Evolutionary conservation across 2,329 filamentous ascomycete species (phyloP), one percentile per base, ranked within the genome.

Genomic region (Exophiala spinifera): DNA sequence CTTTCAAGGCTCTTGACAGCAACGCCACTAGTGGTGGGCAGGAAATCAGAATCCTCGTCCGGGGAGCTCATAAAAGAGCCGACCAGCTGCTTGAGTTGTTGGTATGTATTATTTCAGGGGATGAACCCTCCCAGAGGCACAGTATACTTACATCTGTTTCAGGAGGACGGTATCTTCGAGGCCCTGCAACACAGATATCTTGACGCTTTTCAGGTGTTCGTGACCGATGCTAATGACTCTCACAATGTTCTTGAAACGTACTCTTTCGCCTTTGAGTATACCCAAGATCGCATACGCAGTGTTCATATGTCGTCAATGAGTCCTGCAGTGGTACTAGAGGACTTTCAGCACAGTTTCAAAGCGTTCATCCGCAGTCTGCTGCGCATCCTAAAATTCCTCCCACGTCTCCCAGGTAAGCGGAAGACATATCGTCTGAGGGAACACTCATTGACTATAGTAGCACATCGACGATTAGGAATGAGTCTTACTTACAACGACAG

Each of bases 81-180:
- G 72, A 80, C 59, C 63, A 59, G 50, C 68, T 80, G 19, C 66
- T 80, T 3, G 69, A 77, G 57, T 72, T 76, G 64, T 68, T 80
- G 56, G 78, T 79, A 64, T 61, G 70, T 23, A 51, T 17, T 42
- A 36, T 34, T 11, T 6, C 10, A 15, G 19, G 17, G 6, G 10
- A 11, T 13, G 31, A 19, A 31, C 11, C 28, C 28, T 10, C 11
- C 7, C 28, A 31, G 28, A 31, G 28, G 28, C 28, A 25, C 37
- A 10, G 23, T 50, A 39, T 21, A 44, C 63, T 72, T 46, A 74
- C 62, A 42, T n/a, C 4, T 23, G 6, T 25, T 25, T n/a, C 49
- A 80, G 77, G 77, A 80, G 63, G 65, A 69, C 20, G 76, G 74
- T 6, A 74, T 74, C 2, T 79, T 79, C 59, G 69, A 74, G 15